Evolutionary conservation across 441 rosid genomes (phyloP).

Genomic region (Theobroma grandiflorum): DNA sequence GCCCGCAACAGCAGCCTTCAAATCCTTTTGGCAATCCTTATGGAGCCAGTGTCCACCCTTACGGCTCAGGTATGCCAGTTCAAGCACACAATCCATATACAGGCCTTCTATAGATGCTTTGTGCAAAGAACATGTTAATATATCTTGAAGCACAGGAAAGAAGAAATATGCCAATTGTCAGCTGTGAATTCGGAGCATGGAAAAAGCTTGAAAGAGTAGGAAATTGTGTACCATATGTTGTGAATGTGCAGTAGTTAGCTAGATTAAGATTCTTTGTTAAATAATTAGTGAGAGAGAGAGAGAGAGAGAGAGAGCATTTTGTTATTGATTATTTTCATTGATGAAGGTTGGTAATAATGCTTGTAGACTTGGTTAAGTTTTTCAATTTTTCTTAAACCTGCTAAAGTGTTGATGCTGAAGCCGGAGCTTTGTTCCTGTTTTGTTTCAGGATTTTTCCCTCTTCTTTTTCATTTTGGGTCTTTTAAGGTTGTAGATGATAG

Average conservation of each 20-base stretch:
- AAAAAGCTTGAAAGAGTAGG: conserved; percentile 32
- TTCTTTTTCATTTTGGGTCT: conserved; percentile 4
- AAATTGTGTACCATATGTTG: conserved; percentile 57
- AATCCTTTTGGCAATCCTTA: conserved; percentile 74
- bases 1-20: conserved; percentile 56
- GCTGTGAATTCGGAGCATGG: conserved; percentile 16
- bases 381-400: conserved; percentile 16
- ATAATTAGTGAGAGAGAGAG: conserved; percentile 43
- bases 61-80: conserved; percentile 67
- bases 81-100: conserved; percentile 83
- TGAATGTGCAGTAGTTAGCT: conserved; percentile 54
- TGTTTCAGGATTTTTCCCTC: neutral
- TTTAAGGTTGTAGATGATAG: conserved; percentile 28
- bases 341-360: conserved; percentile 44
- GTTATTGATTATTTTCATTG: conserved; percentile 39
- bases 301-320: conserved; percentile 18
- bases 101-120: conserved; percentile 52
- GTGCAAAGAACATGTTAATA: conserved; percentile 21
- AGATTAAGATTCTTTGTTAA: conserved; percentile 57
- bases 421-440: conserved; percentile 31
- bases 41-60: conserved; percentile 59
- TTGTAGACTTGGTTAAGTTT: conserved; percentile 23
- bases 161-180: neutral
- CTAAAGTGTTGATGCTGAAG: conserved; percentile 26
- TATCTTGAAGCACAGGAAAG: conserved; percentile 23